Evolutionary conservation across 2,329 filamentous ascomycete genomes (phyloP), one percentile per base, ranked within the genome.

Genomic region (Dendryphion nanum): DNA sequence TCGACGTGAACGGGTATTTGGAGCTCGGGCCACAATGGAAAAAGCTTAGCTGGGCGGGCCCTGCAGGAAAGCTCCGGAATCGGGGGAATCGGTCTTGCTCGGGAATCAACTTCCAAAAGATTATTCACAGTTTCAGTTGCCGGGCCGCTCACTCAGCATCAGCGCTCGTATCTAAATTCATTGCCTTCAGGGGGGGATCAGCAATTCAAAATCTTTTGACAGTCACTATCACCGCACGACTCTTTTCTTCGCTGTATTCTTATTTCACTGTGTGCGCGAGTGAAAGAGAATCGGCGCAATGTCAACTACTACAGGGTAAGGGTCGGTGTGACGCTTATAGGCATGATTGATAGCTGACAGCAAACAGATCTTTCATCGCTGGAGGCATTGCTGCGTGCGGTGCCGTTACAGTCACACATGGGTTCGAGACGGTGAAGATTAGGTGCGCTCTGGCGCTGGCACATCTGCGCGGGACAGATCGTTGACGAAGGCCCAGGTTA

Each of bases 351-450:
- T 16, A 30, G 10, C 7, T 17, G 29, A 10, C 15, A 30, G 7
- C 6, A 35, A 15, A 5, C 36, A 81, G 90, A 52, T 88, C 89
- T 45, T 98, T 98, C 75, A 82, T 97, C 59, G 91, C 93, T 40
- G 93, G 93, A 64, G 93, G 93, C 64, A 86, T 98, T 62, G 93
- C 93, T 63, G 93, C 93, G 50, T 97, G 91, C 71, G 93, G 93
- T 62, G 93, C 93, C 50, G 93, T 98, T 41, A 97, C 91, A 28
- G 90, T 94, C 50, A 97, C 93, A 35, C 93, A 98, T 70, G 90
- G 90, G 40, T 97, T 97, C 72, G 93, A 98, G 72, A 97, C 91
- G 10, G 89, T 98, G 66, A 98, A 98, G 79, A 97, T 97, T 64
- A 86, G 90, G 85, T 90, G 75, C 63, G 76, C 62, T 44, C 34